Evolutionary conservation across 2,329 filamentous ascomycete genomes (phyloP).

Genomic region (Aspergillus sp.): DNA sequence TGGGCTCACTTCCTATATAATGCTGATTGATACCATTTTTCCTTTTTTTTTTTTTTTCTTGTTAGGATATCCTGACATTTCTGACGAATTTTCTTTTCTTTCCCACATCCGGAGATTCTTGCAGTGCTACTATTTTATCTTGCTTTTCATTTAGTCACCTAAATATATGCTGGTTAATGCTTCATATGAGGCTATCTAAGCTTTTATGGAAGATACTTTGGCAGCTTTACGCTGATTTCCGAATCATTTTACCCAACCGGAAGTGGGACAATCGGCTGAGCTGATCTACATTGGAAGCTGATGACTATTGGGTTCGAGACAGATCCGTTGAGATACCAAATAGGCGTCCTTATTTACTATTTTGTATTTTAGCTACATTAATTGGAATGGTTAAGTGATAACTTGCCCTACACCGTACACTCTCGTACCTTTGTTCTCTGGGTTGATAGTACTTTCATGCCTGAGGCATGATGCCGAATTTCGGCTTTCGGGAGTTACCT

Average conservation of each 20-base stretch:
- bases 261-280: not conserved
- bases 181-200: not conserved
- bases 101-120: conserved; percentile 7
- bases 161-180: not conserved
- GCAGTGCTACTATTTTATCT: not conserved
- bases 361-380: conserved; percentile 6
- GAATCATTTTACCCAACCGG: not conserved
- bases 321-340: conserved; percentile 6
- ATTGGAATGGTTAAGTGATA: not conserved
- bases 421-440: not conserved
- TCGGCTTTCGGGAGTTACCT: conserved; percentile 19
- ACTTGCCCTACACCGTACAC: not conserved
- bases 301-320: not conserved
- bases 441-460: conserved; percentile 11
- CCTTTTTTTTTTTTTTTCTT: conserved; percentile 14
- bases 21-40: conserved; percentile 39
- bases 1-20: conserved; percentile 24
- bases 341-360: not conserved
- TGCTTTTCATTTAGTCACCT: not conserved
- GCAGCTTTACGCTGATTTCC: not conserved
- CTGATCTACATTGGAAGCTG: not conserved
- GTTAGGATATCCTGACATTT: not conserved
- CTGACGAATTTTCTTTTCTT: conserved; percentile 12
- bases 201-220: not conserved
- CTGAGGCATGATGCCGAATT: conserved; percentile 22